Evolutionary conservation across 2,329 filamentous ascomycete genomes (phyloP), one percentile per base, ranked within the genome.

Genomic region (Waltergamsia citrina): DNA sequence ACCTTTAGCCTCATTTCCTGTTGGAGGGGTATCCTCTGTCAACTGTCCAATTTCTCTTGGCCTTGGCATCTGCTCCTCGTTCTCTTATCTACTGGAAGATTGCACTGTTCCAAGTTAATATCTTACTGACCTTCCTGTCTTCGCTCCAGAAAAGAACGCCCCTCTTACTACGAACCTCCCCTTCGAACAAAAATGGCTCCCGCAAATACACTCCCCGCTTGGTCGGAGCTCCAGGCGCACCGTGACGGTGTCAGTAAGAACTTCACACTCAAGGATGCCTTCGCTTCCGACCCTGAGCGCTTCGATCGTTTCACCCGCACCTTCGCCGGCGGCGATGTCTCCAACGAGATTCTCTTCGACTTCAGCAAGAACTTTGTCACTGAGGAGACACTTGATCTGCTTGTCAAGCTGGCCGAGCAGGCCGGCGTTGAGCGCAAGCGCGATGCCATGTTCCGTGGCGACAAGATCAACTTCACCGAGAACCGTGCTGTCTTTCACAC

Each of bases 391-490:
- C 69, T 96, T 33, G 71, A 81, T 44, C 73, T 94, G 32, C 75
- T 98, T 35, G 71, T 93, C 50, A 81, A 94, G 68, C 78, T 98
- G 19, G 92, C 92, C 43, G 81, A 88, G 63, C 84, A 96, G 66
- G 87, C 90, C 44, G 81, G 81, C 46, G 63, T 98, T 25, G 88
- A 94, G 70, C 75, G 93, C 69, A 85, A 95, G 57, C 83, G 92
- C 44, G 90, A 98, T 76, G 80, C 81, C 54, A 94, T 98, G 88
- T 98, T 98, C 65, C 80, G 78, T 38, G 92, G 92, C 49, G 85
- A 96, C 56, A 90, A 93, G 74, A 96, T 98, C 72, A 98, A 98
- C 76, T 95, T 95, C 67, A 98, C 92, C 40, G 92, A 98, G 71
- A 71, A 90, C 56, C 81, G 92, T 44, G 92, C 92, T 45, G 92